A percentile compares a stretch with the other conserved stretches of the same genome.
Evolutionary conservation across 2,329 filamentous ascomycete species (phyloP).

Genomic region (Xylaria sp.): DNA sequence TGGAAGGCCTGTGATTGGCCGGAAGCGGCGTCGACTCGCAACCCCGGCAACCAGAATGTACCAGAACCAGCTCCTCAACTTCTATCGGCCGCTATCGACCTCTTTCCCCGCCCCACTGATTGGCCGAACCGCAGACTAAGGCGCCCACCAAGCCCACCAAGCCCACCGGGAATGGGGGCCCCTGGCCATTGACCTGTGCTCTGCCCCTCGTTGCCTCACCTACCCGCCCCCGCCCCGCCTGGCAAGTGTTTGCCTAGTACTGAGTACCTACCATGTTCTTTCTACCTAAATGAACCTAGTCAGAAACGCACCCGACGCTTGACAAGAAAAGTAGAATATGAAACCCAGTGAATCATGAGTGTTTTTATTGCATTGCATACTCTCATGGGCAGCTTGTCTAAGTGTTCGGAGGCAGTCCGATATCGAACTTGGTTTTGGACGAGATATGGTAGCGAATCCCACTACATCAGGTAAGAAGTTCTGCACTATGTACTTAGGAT

Average conservation of each 20-base stretch:
- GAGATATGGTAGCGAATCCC: too few relatives aligned
- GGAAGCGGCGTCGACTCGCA: slow-evolving; percentile 16
- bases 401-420: too few relatives aligned
- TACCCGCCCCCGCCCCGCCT: neutral
- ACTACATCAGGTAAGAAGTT: too few relatives aligned
- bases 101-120: slow-evolving; percentile 39
- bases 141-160: slow-evolving; percentile 22
- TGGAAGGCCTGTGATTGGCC: slow-evolving; percentile 42
- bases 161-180: slow-evolving; percentile 6
- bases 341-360: too few relatives aligned
- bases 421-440: neutral
- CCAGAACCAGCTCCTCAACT: slow-evolving; percentile 33
- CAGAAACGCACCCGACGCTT: too few relatives aligned
- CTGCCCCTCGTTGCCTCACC: slow-evolving; percentile 35
- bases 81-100: slow-evolving; percentile 32
- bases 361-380: too few relatives aligned
- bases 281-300: neutral
- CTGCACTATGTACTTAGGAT: too few relatives aligned
- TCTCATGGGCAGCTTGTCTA: too few relatives aligned
- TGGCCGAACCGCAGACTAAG: slow-evolving; percentile 44
- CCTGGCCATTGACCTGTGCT: slow-evolving; percentile 3
- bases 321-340: too few relatives aligned
- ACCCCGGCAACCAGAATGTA: slow-evolving; percentile 42
- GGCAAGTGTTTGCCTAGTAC: too few relatives aligned
- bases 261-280: neutral